phyloP scores from a whole-genome alignment of 1,284 basidiomycete genomes.

The Tilletiopsis washingtonensis region DNA sequence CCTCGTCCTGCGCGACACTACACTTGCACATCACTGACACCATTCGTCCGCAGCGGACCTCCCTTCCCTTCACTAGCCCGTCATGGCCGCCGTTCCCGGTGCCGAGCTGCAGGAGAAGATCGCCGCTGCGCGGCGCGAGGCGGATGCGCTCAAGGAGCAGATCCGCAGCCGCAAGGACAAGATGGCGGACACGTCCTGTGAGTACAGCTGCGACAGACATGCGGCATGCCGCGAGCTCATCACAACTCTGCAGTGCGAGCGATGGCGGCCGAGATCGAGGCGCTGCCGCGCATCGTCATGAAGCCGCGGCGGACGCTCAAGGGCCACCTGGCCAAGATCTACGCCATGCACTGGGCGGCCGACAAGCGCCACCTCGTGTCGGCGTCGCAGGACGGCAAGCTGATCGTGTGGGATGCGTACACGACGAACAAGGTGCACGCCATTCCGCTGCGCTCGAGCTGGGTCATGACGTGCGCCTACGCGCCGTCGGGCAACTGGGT shows the following conservation, averaged over 20 bases:
- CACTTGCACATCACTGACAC: too few species aligned
- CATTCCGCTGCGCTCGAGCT: constrained; percentile 89
- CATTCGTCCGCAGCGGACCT: too few species aligned
- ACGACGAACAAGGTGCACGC: constrained; percentile 99
- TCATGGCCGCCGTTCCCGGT: too few species aligned
- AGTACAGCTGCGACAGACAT: constrained; percentile 49
- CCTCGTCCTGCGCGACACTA: too few species aligned
- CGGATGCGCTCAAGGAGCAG: constrained; percentile 93
- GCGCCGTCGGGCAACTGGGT: constrained; percentile 93
- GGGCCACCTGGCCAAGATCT: constrained; percentile 97
- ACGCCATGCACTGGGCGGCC: constrained; percentile 97
- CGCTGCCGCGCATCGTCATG: constrained; percentile 89
- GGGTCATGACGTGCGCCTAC: constrained; percentile 99
- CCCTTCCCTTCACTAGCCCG: too few species aligned
- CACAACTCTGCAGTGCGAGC: constrained; percentile 61
- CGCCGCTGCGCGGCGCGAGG: constrained; percentile 88
- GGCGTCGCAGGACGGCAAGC: constrained; percentile 96
- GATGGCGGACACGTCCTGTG: constrained; percentile 88
- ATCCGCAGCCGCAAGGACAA: constrained; percentile 89
- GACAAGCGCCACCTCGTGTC: constrained; percentile 96
- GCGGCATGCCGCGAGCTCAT: neutral
- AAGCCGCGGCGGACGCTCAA: constrained; percentile 86
- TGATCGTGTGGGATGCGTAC: constrained; percentile 99
- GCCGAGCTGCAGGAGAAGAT: constrained; percentile 56
- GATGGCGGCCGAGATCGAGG: constrained; percentile 92